Evolutionary conservation across 2,329 filamentous ascomycete species (phyloP).

Genomic region (Exophiala viscosa): DNA sequence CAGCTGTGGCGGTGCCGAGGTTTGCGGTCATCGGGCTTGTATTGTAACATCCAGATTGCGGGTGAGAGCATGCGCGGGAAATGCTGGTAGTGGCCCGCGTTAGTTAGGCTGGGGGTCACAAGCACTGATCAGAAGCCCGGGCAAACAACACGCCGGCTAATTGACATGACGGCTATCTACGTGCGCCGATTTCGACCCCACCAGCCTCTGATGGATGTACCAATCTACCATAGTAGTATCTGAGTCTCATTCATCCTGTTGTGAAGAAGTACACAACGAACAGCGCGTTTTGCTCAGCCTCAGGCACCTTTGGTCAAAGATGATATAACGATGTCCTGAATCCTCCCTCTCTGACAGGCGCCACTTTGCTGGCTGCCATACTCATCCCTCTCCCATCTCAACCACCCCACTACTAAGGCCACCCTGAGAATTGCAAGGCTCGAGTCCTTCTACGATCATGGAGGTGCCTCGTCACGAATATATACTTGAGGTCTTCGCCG

Average conservation of each 20-base stretch:
- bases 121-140: no score
- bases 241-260: constrained; percentile 5
- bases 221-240: neutral
- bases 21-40: neutral
- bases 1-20: neutral
- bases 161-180: no score
- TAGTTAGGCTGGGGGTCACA: neutral
- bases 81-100: neutral
- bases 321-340: constrained; percentile 24
- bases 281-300: constrained; percentile 2
- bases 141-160: no score
- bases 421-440: neutral
- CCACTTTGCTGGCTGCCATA: constrained; percentile 27
- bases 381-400: constrained; percentile 1
- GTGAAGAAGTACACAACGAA: neutral
- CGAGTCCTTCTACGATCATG: constrained; percentile 16
- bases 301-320: constrained; percentile 8
- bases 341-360: constrained; percentile 16
- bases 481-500: constrained; percentile 88
- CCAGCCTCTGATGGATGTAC: no score
- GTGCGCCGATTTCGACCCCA: no score
- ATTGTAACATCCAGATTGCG: no score
- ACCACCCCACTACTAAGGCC: constrained; percentile 12
- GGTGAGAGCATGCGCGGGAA: neutral
- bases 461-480: constrained; percentile 70